Evolutionary conservation across 225 moss, liverwort and hornwort species (phyloP).

Genomic region (Takakia lepidozioides): DNA sequence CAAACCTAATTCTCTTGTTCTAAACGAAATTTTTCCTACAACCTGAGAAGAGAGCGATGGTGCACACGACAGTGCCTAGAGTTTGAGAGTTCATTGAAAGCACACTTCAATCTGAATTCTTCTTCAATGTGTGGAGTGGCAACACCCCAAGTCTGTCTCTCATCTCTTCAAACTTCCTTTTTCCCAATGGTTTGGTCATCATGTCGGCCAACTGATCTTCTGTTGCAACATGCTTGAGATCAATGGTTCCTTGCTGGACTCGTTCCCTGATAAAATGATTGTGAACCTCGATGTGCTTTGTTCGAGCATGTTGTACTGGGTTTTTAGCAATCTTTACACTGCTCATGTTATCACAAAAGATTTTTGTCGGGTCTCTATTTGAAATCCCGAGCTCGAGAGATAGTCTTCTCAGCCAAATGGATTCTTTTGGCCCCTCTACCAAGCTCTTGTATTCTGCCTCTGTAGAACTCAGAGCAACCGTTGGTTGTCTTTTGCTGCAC

Average conservation of each 20-base stretch:
- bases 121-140: too few relatives aligned
- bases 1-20: too few relatives aligned
- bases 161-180: neutral
- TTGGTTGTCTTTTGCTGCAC: neutral
- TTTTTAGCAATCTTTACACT: constrained; percentile 4
- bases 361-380: neutral
- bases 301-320: constrained; percentile 6
- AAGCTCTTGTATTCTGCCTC: neutral
- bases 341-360: constrained; percentile 7
- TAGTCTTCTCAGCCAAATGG: constrained; percentile 4
- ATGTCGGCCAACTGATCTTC: neutral
- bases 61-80: too few relatives aligned
- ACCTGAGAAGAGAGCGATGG: too few relatives aligned
- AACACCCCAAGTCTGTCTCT: neutral
- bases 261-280: constrained; percentile 7
- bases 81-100: too few relatives aligned
- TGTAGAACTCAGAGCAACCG: neutral
- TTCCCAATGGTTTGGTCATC: neutral
- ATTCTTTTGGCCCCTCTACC: neutral
- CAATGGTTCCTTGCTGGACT: neutral
- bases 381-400: neutral
- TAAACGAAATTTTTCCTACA: too few relatives aligned
- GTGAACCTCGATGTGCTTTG: constrained; percentile 10
- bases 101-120: too few relatives aligned
- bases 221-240: neutral